Base-by-base conservation (phyloP, 768 basidiomycete species). In the Leccinum variicolor region DNA sequence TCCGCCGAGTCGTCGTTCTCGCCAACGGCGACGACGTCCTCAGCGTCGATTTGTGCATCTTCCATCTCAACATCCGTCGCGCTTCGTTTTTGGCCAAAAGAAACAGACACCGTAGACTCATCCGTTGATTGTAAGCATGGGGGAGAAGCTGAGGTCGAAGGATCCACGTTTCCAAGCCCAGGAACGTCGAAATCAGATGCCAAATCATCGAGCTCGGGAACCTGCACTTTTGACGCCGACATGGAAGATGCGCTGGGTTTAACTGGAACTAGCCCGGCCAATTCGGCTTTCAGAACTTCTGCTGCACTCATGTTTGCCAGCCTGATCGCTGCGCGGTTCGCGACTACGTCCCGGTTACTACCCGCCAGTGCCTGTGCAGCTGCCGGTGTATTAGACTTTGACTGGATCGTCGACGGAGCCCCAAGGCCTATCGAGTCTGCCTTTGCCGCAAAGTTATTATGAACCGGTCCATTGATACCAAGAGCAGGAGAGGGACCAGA, bases 231-330 rank as follows among this genome's bases (percentile, higher is more conserved):
- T 50, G 52, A 15, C 14, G 53, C 10, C 25, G 64, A 51, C 39
- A 62, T 50, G 19, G 70, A 64, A 50, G 68, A 69, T 57, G 67
- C 66, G 21, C 73, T 69, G 14, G 73, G 63, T 63, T 77, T 79
- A 52, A 76, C 70, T 13, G 81, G 76, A 53, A 73, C 62, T 47
- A 78, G 68, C 21, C 85, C 83, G 62, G 86, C 82, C 62, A 98
- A 73, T 73, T 98, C 92, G 52, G 92, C 94, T 75, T 92, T 95
- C 66, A 98, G 79, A 71, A 88, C 83, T 71, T 98, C 92, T 55
- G 95, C 95, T 47, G 96, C 96, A 77, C 86, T 92, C 85, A 98
- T 84, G 69, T 98, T 98, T 28, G 96, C 96, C 84, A 96, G 87
- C 59, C 95, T 85, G 62, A 97, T 92, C 25, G 90, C 92, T 61